phyloP scores from a whole-genome alignment of 495 filamentous ascomycete species.

The Cryomyces minteri region DNA sequence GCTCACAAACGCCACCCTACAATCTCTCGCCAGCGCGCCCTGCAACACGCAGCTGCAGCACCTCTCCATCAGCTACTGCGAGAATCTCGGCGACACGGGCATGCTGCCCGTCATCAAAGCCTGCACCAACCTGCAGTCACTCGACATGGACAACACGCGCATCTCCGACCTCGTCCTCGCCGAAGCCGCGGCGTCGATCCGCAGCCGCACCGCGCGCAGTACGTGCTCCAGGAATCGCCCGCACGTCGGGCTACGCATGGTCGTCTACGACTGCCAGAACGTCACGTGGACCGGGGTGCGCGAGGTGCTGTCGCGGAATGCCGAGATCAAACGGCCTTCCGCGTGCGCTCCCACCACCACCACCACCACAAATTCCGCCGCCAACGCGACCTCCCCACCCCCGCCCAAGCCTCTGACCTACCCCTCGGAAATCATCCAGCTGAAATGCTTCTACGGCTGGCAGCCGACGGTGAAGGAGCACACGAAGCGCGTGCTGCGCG shows the following conservation, averaged over 20 bases:
- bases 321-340: conserved; percentile 31
- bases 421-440: conserved; percentile 54
- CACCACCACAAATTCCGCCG: conserved; percentile 5
- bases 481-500: conserved; percentile 59
- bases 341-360: conserved; percentile 16
- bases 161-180: conserved; percentile 73
- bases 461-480: conserved; percentile 91
- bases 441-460: conserved; percentile 92
- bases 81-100: conserved; percentile 63
- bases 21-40: conserved; percentile 53
- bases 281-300: conserved; percentile 87
- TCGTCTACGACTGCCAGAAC: conserved; percentile 76
- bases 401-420: conserved; percentile 23
- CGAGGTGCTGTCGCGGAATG: conserved; percentile 70
- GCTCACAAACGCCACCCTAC: conserved; percentile 55
- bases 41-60: conserved; percentile 55
- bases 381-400: conserved; percentile 18
- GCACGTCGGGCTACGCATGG: conserved; percentile 48
- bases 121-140: conserved; percentile 45
- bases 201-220: conserved; percentile 34
- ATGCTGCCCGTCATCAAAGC: conserved; percentile 68
- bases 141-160: conserved; percentile 90
- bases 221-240: conserved; percentile 18
- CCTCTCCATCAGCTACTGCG: conserved; percentile 79
- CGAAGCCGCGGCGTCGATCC: conserved; percentile 64